Percentiles rank a stretch among this genome's conserved stretches.
Evolutionary conservation across 768 basidiomycete genomes (phyloP).

Genomic region (Cyathus striatus): DNA sequence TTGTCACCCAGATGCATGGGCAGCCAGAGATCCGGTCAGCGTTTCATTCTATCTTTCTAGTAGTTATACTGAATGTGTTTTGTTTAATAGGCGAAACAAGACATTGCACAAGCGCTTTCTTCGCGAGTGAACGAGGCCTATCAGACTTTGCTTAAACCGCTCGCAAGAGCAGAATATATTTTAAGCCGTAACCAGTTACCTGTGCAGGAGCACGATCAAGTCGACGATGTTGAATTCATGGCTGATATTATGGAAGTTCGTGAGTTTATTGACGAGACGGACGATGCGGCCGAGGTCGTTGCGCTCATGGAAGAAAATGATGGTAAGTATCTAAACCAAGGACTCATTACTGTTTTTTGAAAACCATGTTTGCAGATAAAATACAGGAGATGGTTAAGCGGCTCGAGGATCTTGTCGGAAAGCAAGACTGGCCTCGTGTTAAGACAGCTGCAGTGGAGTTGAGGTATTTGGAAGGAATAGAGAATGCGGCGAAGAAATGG

Average conservation of each 20-base stretch:
- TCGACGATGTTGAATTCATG: slow-evolving; percentile 69
- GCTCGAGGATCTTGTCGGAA: slow-evolving; percentile 45
- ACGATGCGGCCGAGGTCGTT: slow-evolving; percentile 42
- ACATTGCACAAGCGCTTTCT: slow-evolving; percentile 62
- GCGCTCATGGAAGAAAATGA: slow-evolving; percentile 48
- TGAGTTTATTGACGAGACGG: slow-evolving; percentile 70
- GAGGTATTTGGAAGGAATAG: slow-evolving; percentile 66
- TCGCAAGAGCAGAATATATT: slow-evolving; percentile 79
- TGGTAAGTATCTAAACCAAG: slow-evolving; percentile 26
- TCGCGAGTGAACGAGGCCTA: slow-evolving; percentile 82
- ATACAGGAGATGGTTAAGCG: slow-evolving; percentile 38
- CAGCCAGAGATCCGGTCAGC: slow-evolving; percentile 56
- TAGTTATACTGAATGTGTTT: too few relatives aligned
- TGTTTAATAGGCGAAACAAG: slow-evolving; percentile 29
- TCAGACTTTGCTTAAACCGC: slow-evolving; percentile 64
- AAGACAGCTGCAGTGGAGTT: slow-evolving; percentile 62
- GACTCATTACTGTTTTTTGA: background rate
- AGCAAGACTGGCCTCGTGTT: slow-evolving; percentile 49
- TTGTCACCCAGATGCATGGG: slow-evolving; percentile 88
- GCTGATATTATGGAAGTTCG: slow-evolving; percentile 73
- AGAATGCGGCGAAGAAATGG: slow-evolving; percentile 42
- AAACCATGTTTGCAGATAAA: slow-evolving; percentile 35
- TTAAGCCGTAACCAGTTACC: slow-evolving; percentile 55
- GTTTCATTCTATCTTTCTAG: background rate
- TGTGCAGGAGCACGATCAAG: slow-evolving; percentile 63